Evolutionary conservation across 2,329 filamentous ascomycete species (phyloP), one percentile per base, ranked within the genome.

Genomic region (Verticillium isaacii): DNA sequence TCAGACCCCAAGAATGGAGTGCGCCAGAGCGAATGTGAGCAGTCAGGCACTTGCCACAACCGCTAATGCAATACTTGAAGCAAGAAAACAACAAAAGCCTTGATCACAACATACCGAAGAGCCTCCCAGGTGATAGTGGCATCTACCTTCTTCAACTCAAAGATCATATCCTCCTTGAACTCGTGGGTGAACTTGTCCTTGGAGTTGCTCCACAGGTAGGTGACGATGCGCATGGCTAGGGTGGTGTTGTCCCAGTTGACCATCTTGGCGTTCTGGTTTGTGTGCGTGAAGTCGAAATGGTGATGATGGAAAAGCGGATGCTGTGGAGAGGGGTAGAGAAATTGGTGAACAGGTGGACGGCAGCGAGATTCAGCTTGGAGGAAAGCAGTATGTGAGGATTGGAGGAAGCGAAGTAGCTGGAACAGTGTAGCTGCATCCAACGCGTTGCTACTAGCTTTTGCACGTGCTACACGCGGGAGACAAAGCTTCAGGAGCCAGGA

Each of bases 121-220:
- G 70, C 77, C 34, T 82, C 75, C 77, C 78, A 82, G 3, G 75
- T 76, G n/a, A 77, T 74, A 6, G 64, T 62, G 58, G 74, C 69
- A 8, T 77, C 73, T 6, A 65, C 66, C 14, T 64, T 52, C n/a
- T 69, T 65, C 60, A 80, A 69, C n/a, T 71, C 71, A 8, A 63
- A 63, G 56, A 72, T 68, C 57, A 81, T 67, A 1, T 66, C 67
- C 0, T 70, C 68, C 58, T 73, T 73, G 37, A 70, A 64, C 32
- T 70, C 63, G 15, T 69, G 57, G 15, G 63, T 67, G 61, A 79
- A 69, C 14, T 62, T 68, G 9, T 67, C 68, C 39, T 70, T 67
- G 15, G 69, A 68, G 12, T 69, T 68, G 32, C 69, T 65, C 63
- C 75, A 77, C 5, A 78, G 67, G 11, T 66, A 70, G 15, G 77